These are phyloP conservation scores for Trichosporon asahii DNA, from an alignment of 1,284 basidiomycete species.

Conservation along the genomic window DNA sequence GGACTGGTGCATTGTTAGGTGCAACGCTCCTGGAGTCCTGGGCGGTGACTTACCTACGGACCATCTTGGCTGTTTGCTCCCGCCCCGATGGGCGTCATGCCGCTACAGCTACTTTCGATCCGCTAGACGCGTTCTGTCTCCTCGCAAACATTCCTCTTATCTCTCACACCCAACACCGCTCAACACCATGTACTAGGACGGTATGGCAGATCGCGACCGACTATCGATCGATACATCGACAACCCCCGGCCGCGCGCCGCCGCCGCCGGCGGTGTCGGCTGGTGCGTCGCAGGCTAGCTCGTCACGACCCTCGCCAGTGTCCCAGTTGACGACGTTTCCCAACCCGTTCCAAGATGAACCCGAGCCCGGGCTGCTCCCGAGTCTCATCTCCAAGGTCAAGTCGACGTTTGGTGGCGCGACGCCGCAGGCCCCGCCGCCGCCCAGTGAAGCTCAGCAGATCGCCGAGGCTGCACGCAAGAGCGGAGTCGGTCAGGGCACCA, in stretches of 20 bases:
- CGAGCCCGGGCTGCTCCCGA: conserved; percentile 48
- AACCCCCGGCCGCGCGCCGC: not conserved
- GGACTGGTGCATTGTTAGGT: not conserved
- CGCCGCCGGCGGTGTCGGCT: conserved; percentile 4
- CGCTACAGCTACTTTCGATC: not conserved
- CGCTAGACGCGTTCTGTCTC: not conserved
- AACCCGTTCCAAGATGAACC: conserved; percentile 50
- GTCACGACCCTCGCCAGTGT: conserved; percentile 24
- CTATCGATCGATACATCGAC: conserved; percentile 16
- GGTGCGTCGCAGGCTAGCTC: conserved; percentile 12
- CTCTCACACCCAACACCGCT: not conserved
- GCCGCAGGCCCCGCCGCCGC: conserved; percentile 13
- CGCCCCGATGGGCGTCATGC: not conserved
- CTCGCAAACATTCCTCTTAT: not conserved
- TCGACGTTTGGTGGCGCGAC: conserved; percentile 34
- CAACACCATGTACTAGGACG: conserved; percentile 1
- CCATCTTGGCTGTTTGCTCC: not conserved
- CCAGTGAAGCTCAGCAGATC: conserved; percentile 46
- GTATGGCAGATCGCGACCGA: not conserved
- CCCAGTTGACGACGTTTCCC: conserved; percentile 48
- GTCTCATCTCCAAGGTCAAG: conserved; percentile 49
- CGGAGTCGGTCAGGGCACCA: conserved; percentile 12
- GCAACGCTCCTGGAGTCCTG: not conserved
- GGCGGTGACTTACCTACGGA: not conserved
- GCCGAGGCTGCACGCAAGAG: conserved; percentile 37